These are phyloP conservation scores for Piloderma croceum DNA, from an alignment of 768 basidiomycete species.

Conservation along the genomic window DNA sequence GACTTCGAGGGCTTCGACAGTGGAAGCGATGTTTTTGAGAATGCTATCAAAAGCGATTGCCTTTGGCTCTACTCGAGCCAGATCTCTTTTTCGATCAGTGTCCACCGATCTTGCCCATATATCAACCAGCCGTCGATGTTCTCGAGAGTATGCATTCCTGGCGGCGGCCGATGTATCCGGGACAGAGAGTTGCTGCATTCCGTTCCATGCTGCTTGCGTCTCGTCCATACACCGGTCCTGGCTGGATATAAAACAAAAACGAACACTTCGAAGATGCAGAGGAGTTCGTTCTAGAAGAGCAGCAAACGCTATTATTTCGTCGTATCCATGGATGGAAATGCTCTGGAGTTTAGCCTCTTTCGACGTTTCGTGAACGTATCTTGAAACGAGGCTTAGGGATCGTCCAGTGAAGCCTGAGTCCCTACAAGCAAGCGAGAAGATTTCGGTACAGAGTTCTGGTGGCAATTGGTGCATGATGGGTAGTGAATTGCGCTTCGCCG, in stretches of 20 bases:
- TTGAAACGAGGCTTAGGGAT: slow-evolving; percentile 32
- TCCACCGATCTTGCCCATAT: too few species aligned
- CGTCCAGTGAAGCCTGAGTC: slow-evolving; percentile 32
- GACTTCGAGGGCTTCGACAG: slow-evolving; percentile 20
- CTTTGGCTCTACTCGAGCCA: too few species aligned
- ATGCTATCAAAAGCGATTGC: slow-evolving; percentile 8
- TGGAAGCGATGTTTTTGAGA: slow-evolving; percentile 17
- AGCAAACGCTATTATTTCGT: slow-evolving; percentile 22
- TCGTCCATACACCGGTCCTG: too few species aligned
- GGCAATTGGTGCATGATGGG: slow-evolving; percentile 16
- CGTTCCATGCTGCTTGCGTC: too few species aligned
- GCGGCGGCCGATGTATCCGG: slow-evolving; percentile 4
- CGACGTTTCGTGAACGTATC: slow-evolving; percentile 22
- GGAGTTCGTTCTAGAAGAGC: slow-evolving; percentile 17
- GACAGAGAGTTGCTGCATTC: slow-evolving; percentile 11
- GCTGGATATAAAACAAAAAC: slow-evolving; percentile 24
- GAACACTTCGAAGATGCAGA: slow-evolving; percentile 19
- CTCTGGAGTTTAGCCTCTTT: slow-evolving; percentile 23
- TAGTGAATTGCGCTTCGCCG: too few species aligned
- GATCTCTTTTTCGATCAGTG: too few species aligned
- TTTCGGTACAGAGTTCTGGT: slow-evolving; percentile 23
- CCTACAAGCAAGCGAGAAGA: slow-evolving; percentile 32
- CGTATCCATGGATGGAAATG: slow-evolving; percentile 22
- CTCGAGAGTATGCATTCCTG: slow-evolving; percentile 4
- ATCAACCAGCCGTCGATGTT: background rate